Base-by-base conservation (phyloP, 1,284 basidiomycete species). In the Chalciporus sp. region DNA sequence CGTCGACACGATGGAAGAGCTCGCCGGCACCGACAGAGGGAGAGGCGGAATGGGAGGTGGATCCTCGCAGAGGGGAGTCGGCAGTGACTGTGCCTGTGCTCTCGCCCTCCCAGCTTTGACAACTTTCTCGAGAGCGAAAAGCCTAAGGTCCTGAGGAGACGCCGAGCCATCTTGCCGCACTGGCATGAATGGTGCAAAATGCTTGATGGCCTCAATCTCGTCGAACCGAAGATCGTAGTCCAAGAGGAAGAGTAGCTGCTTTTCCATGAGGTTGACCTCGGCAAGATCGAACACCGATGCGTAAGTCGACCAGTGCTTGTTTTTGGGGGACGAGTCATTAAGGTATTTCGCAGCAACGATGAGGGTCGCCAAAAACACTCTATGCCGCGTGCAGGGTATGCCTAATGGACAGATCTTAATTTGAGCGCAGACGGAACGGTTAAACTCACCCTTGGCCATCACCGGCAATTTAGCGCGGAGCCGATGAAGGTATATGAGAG, bases 301-400 rank as follows among this genome's bases (percentile, higher is more conserved):
- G 72, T 95, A 94, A 51, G 74, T 70, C 51, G 85, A 82, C 95
- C 95, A 98, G 78, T 98, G 94, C 73, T 86, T 85, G 79, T 98
- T 98, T 81, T 96, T 98, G 14, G 92, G 92, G 41, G 88, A 89
- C 28, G 92, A 94, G 76, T 98, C 95, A 75, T 99, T 98, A 67
- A 98, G 84, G 74, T 98, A 98, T 76, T 99, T 99, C 63, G 95
- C 91, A 28, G 96, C 90, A 47, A 95, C 92, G 72, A 99, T 98
- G 66, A 98, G 86, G 0, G 92, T 89, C 37, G 96, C 95, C 61
- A 99, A 83, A 75, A 99, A 98, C 59, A 98, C 90, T 47, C 96
- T 90, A 72, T 98, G 95, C 49, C 93, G 85, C 6, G 95, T 95
- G 73, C 92, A 96, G 23, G 90, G 85, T 80, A 95, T 88, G 48